Evolutionary conservation across 2,329 filamentous ascomycete genomes (phyloP), one percentile per base, ranked within the genome.

Genomic region (Epichloe baconii): DNA sequence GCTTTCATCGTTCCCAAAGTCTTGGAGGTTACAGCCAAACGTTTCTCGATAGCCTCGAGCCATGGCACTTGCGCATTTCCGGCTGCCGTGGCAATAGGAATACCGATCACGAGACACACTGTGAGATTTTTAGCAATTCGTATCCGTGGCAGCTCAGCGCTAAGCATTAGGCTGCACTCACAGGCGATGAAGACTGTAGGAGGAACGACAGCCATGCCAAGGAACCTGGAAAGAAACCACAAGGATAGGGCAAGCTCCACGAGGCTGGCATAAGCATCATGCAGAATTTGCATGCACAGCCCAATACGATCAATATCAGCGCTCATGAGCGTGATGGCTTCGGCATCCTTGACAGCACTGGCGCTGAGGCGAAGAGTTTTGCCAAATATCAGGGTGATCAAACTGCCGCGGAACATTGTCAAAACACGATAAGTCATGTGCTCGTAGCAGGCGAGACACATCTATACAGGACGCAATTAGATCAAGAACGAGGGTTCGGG

Each of bases 341-440:
- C 63, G 0, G 62, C 59, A 35, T 68, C 64, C 11, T 65, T 62
- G 12, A 61, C 56, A 3, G 57, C 53, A 5, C 57, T 58, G 2
- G 59, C 14, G 10, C 10, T 21, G 10, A 51, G 43, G 3, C 60
- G 56, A 2, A 71, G 56, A 0, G 71, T 72, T 54, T 73, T 72
- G 35, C 67, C 64, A 56, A 74, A 79, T 15, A 80, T 70, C 55
- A 77, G 66, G 0, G 71, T 69, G 10, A 67, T 54, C 8, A 70
- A 54, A 5, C 62, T 64, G 3, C 61, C 66, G 6, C 67, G 64
- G 43, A 64, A 57, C 55, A 67, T 58, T 1, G 65, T 63, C 31
- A 66, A 61, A 46, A 60, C 58, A 35, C 66, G 65, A 51, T 64
- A 67, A 1, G 62, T 63, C 47, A 62, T 60, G 53, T 68, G 65